phyloP scores from a whole-genome alignment of 1,139 yeast species.

The Geotrichum klebahnii region DNA sequence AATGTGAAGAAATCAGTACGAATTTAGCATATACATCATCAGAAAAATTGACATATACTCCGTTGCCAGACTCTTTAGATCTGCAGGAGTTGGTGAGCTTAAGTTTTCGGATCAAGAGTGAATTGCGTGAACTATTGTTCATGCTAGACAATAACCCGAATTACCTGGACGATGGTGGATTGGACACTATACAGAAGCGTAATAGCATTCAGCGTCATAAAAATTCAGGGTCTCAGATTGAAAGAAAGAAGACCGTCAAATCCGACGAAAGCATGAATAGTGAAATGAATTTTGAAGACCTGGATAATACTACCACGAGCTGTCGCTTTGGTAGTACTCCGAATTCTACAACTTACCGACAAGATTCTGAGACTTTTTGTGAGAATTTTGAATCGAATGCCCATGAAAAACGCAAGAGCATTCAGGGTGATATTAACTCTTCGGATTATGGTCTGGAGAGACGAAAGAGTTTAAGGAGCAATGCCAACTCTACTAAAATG shows the following conservation, averaged over 20 bases:
- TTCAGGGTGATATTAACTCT: background rate
- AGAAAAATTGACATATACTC: conserved; percentile 2
- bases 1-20: background rate
- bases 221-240: conserved; percentile 8
- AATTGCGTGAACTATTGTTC: conserved; percentile 13
- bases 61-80: conserved; percentile 16
- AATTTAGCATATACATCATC: background rate
- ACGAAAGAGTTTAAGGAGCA: conserved; percentile 6
- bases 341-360: too few species aligned
- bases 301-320: background rate
- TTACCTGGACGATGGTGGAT: conserved; percentile 13
- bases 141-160: conserved; percentile 19
- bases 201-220: conserved; percentile 18
- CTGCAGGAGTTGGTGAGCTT: conserved; percentile 12
- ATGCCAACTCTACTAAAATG: background rate
- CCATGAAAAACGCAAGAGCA: conserved; percentile 7
- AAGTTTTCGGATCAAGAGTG: conserved; percentile 13
- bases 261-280: background rate
- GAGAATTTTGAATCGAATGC: background rate
- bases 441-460: background rate
- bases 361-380: background rate
- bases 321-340: too few species aligned
- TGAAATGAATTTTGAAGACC: background rate
- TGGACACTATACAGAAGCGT: conserved; percentile 9
- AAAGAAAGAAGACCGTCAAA: background rate